phyloP scores from a whole-genome alignment of 306 rosid genomes.

The Malus orientalis region DNA sequence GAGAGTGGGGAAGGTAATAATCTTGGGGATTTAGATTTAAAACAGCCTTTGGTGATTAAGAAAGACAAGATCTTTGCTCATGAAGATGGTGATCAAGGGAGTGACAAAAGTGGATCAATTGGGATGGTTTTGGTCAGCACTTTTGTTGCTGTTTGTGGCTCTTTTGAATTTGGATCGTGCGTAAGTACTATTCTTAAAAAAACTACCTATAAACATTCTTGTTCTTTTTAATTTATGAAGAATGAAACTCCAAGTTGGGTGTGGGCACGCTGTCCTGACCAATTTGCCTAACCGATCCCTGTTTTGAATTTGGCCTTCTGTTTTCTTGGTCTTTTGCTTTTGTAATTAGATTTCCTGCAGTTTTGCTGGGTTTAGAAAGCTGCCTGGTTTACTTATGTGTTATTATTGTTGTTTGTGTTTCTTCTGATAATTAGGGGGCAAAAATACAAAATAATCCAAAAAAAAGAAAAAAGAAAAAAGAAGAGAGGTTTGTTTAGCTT shows the following conservation, averaged over 20 bases:
- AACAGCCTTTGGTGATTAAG: conserved; percentile 36
- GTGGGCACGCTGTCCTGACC: too few species aligned
- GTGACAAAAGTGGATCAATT: conserved; percentile 42
- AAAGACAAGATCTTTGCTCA: not conserved
- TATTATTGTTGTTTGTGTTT: not conserved
- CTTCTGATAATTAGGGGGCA: conserved; percentile 11
- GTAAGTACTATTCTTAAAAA: conserved; percentile 28
- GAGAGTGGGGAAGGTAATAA: conserved; percentile 34
- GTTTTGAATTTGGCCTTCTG: not conserved
- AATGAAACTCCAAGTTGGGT: too few species aligned
- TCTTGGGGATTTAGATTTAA: conserved; percentile 38
- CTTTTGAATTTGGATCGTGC: conserved; percentile 79
- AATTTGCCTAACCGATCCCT: too few species aligned
- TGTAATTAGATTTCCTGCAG: too few species aligned
- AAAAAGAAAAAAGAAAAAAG: not conserved
- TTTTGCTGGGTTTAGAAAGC: not conserved
- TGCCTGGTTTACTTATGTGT: conserved; percentile 7
- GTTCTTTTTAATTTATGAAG: not conserved
- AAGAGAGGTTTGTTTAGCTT: conserved; percentile 16
- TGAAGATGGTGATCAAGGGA: conserved; percentile 8
- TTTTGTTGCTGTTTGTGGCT: conserved; percentile 70
- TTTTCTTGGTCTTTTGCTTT: not conserved
- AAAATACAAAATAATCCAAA: not conserved
- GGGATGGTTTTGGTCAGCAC: conserved; percentile 75
- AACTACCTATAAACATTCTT: not conserved